phyloP scores from a whole-genome alignment of 331 rosid species.

The Malus hybrid region DNA sequence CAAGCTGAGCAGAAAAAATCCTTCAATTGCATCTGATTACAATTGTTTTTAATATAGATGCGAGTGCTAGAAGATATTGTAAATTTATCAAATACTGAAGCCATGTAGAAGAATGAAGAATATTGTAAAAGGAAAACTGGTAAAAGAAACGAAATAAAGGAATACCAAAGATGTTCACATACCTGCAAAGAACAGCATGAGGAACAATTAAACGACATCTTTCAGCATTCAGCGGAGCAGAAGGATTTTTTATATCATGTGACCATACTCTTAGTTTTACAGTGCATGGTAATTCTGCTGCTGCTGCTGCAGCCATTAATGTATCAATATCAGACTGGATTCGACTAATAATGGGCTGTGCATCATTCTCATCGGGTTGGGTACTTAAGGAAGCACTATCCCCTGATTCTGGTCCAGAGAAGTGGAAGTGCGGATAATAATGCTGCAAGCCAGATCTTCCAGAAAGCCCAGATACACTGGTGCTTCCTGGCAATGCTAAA shows the following conservation, averaged over 20 bases:
- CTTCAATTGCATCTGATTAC: neutral
- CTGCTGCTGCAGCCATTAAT: constrained; percentile 34
- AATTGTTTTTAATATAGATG: neutral
- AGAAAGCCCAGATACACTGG: constrained; percentile 26
- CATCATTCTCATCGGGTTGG: constrained; percentile 21
- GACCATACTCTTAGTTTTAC: constrained; percentile 50
- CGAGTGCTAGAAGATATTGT: neutral
- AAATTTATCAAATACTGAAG: neutral
- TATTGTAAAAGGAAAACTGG: neutral
- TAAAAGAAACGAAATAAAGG: neutral
- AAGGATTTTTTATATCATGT: constrained; percentile 39
- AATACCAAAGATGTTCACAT: constrained; percentile 12
- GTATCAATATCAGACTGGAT: constrained; percentile 38
- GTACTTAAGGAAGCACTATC: constrained; percentile 6
- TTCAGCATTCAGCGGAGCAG: constrained; percentile 25
- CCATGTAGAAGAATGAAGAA: constrained; percentile 7
- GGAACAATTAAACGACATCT: constrained; percentile 36
- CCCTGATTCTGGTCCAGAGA: constrained; percentile 20
- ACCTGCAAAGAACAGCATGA: constrained; percentile 59
- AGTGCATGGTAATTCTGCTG: constrained; percentile 50
- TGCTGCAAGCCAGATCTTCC: constrained; percentile 34
- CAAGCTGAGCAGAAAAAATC: neutral
- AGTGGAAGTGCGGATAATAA: constrained; percentile 18
- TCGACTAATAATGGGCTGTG: constrained; percentile 29
- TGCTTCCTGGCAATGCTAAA: constrained; percentile 22